phyloP scores from a whole-genome alignment of 1,284 basidiomycete genomes.

The Sporisorium exsertum region DNA sequence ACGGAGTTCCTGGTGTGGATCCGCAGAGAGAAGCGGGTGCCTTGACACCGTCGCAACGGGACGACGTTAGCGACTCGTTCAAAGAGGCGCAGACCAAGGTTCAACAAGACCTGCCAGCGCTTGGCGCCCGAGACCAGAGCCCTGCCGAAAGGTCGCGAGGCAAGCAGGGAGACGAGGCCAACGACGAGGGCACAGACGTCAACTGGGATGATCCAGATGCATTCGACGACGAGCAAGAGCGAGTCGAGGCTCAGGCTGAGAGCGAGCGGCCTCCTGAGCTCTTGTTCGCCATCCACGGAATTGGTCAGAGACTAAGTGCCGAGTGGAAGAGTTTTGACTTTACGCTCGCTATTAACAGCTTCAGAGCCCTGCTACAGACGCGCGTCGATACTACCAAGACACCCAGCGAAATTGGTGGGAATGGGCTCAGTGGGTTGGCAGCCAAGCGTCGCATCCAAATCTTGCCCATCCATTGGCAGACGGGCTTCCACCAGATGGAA shows the following conservation, averaged over 20 bases:
- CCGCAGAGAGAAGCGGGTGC: slow-evolving; percentile 18
- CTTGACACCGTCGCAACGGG: slow-evolving; percentile 31
- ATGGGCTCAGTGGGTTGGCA: slow-evolving; percentile 48
- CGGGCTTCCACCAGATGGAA: slow-evolving; percentile 70
- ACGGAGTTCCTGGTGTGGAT: slow-evolving; percentile 13
- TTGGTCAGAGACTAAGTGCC: slow-evolving; percentile 60
- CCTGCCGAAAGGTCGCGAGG: neutral
- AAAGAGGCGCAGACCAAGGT: slow-evolving; percentile 49
- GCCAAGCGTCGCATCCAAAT: slow-evolving; percentile 71
- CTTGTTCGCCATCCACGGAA: slow-evolving; percentile 58
- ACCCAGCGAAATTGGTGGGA: slow-evolving; percentile 52
- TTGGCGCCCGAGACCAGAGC: neutral
- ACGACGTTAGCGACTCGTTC: slow-evolving; percentile 46
- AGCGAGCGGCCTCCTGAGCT: slow-evolving; percentile 45
- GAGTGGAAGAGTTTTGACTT: slow-evolving; percentile 58
- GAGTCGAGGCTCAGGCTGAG: slow-evolving; percentile 19
- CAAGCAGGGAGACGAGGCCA: slow-evolving; percentile 12
- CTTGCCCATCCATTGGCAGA: slow-evolving; percentile 74
- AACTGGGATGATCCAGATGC: slow-evolving; percentile 51
- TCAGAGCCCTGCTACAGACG: slow-evolving; percentile 51
- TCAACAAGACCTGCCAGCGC: slow-evolving; percentile 33
- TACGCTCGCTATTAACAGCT: slow-evolving; percentile 53
- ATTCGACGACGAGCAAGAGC: slow-evolving; percentile 49
- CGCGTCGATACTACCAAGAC: slow-evolving; percentile 50
- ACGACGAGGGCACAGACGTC: slow-evolving; percentile 14